Conservation (phyloP, 2,329 filamentous ascomycete species). For the Hymenoscyphus fraxineus region DNA sequence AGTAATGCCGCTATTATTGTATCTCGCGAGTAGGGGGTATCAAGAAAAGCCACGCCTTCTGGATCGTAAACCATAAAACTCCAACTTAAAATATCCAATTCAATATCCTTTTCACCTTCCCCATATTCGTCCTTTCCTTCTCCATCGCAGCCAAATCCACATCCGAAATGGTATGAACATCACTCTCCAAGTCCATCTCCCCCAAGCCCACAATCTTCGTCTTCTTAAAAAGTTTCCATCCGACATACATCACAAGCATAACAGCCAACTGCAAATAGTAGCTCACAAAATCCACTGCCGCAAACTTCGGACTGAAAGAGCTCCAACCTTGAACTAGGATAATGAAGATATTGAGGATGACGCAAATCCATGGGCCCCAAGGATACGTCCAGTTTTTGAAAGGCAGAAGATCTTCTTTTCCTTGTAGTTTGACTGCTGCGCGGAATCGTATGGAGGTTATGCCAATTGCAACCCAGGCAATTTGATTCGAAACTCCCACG, state of each 20-base stretch:
- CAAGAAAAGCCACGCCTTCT: neutral
- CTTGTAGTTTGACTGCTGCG: conserved; percentile 51
- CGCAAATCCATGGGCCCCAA: conserved; percentile 53
- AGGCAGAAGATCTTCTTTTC: conserved; percentile 57
- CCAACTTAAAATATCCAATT: conserved; percentile 31
- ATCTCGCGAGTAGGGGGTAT: neutral
- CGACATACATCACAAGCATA: conserved; percentile 52
- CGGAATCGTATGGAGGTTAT: conserved; percentile 65
- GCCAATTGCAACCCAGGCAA: conserved; percentile 63
- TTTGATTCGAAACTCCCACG: conserved; percentile 64
- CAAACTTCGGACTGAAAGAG: conserved; percentile 57
- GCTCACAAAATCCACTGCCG: conserved; percentile 57
- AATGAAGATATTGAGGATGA: conserved; percentile 55
- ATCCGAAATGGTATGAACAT: conserved; percentile 38
- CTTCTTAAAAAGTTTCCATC: conserved; percentile 50
- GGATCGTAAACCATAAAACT: too few relatives aligned
- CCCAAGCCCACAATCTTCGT: conserved; percentile 43
- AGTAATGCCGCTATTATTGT: too few relatives aligned
- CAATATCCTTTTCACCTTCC: conserved; percentile 27
- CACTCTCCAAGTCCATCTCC: conserved; percentile 50
- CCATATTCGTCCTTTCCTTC: conserved; percentile 26
- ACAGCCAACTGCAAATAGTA: conserved; percentile 61
- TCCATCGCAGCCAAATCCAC: conserved; percentile 29
- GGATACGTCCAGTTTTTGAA: conserved; percentile 68
- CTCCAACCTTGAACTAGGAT: conserved; percentile 62